Conservation (phyloP, 345 rosid genomes). For the Cardamine chenopodiifolia region DNA sequence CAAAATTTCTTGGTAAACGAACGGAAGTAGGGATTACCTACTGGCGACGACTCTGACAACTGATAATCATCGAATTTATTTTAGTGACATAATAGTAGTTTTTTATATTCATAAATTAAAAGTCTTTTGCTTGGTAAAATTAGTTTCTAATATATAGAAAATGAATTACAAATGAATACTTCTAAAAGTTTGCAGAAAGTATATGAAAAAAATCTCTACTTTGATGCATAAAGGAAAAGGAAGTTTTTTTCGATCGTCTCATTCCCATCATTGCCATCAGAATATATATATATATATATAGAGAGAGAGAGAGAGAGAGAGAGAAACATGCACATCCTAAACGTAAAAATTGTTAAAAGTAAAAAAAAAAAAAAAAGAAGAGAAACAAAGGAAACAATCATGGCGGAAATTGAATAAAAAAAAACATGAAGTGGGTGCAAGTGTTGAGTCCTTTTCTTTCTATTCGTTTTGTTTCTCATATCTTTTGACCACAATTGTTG, state of each 20-base stretch:
- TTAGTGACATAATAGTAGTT: too few species aligned
- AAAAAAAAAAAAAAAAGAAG: conserved; percentile 17
- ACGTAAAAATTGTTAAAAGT: conserved; percentile 22
- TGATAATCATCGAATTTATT: too few species aligned
- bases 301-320: too few species aligned
- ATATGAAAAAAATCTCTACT: conserved; percentile 17
- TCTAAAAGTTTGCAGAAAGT: conserved; percentile 44
- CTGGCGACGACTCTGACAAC: too few species aligned
- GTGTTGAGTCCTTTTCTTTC: conserved; percentile 40
- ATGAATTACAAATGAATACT: conserved; percentile 48
- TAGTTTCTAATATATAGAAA: conserved; percentile 35
- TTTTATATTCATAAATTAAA: too few species aligned
- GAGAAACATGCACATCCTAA: conserved; percentile 16
- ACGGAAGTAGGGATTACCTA: too few species aligned
- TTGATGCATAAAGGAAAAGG: conserved; percentile 44
- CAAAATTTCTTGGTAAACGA: too few species aligned
- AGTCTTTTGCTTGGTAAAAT: background rate
- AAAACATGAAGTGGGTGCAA: conserved; percentile 44
- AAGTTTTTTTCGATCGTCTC: conserved; percentile 38
- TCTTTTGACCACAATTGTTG: conserved; percentile 18
- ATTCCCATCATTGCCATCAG: conserved; percentile 47
- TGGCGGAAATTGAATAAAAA: conserved; percentile 23
- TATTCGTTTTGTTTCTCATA: conserved; percentile 9
- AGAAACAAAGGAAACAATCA: conserved; percentile 42
- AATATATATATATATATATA: conserved; percentile 25